A percentile compares a stretch with the other conserved stretches of the same genome.
Conservation (phyloP, 495 filamentous ascomycete species). For the Penicillium angulare region DNA sequence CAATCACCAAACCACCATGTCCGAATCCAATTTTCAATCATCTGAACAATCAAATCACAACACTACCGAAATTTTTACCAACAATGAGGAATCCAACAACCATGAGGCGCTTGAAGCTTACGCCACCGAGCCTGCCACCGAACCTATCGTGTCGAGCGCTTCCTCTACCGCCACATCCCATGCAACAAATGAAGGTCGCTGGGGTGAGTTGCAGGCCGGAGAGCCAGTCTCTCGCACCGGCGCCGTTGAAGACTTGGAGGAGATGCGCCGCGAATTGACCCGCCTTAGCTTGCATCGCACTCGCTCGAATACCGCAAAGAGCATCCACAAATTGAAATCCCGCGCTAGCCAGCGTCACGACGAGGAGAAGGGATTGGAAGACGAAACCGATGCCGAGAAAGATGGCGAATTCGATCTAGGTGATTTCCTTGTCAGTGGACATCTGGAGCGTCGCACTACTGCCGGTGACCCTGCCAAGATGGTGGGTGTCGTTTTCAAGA, state of each 20-base stretch:
- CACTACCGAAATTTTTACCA: neutral
- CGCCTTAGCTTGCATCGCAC: slow-evolving; percentile 54
- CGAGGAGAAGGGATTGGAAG: slow-evolving; percentile 36
- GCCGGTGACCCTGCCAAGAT: slow-evolving; percentile 70
- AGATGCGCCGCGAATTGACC: slow-evolving; percentile 63
- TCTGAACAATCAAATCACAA: neutral
- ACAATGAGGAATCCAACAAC: slow-evolving; percentile 1
- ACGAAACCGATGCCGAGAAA: slow-evolving; percentile 22
- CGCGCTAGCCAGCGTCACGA: slow-evolving; percentile 30
- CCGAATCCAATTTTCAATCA: neutral
- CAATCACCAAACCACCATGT: neutral
- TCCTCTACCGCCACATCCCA: slow-evolving; percentile 22
- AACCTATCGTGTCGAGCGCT: slow-evolving; percentile 6
- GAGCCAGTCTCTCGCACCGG: slow-evolving; percentile 58
- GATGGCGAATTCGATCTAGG: slow-evolving; percentile 67
- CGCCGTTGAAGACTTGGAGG: slow-evolving; percentile 72
- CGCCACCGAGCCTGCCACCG: neutral
- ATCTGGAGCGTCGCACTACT: slow-evolving; percentile 74
- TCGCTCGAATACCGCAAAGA: slow-evolving; percentile 28
- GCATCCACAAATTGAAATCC: slow-evolving; percentile 20
- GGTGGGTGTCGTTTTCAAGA: slow-evolving; percentile 80
- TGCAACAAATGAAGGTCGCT: slow-evolving; percentile 54
- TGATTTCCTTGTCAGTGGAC: slow-evolving; percentile 74
- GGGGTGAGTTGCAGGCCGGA: slow-evolving; percentile 72
- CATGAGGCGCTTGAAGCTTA: neutral